These are phyloP conservation scores for Zea mays DNA, from an alignment of 176 grass and related monocot genomes.

Conservation along the genomic window Zm-B73-REFERENCE-NAM-5.0 NC_050096.1:232640001-232640500, in stretches of 20 bases:
- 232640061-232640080: neutral
- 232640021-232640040: neutral
- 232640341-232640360: slow-evolving; percentile 11
- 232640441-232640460: neutral
- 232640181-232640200: slow-evolving; percentile 87
- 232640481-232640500: neutral
- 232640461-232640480: neutral
- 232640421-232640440: no score
- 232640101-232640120: neutral
- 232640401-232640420: neutral
- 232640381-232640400: neutral
- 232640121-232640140: neutral
- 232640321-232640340: slow-evolving; percentile 22
- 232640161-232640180: slow-evolving; percentile 71
- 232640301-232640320: neutral
- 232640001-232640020: neutral
- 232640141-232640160: slow-evolving; percentile 17
- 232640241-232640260: slow-evolving; percentile 27
- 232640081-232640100: neutral
- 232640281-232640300: neutral
- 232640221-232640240: slow-evolving; percentile 91
- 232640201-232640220: slow-evolving; percentile 87
- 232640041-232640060: neutral
- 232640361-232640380: slow-evolving; percentile 14
- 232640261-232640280: neutral